A percentile compares a stretch with the other conserved stretches of the same genome.
Conservation (phyloP, 1,284 basidiomycete genomes). For the Vanrija sp. region DNA sequence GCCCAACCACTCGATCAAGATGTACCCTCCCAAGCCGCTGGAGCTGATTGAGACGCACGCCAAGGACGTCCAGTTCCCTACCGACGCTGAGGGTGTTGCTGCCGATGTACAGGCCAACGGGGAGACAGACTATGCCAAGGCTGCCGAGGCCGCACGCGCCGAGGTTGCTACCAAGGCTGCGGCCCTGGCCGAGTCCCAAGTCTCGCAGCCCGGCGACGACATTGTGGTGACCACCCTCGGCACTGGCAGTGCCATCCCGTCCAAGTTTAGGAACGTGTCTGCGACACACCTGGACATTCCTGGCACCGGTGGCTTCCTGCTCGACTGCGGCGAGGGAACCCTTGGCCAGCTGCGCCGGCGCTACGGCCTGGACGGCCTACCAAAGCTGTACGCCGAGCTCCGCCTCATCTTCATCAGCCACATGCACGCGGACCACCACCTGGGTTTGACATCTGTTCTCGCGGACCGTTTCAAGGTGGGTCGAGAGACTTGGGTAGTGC, state of each 20-base stretch:
- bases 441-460: conserved; percentile 72
- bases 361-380: conserved; percentile 61
- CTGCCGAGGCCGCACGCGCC: conserved; percentile 20
- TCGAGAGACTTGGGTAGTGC: background rate
- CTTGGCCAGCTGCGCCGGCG: conserved; percentile 79
- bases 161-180: conserved; percentile 15
- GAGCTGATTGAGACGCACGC: conserved; percentile 16
- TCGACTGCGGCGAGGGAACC: conserved; percentile 89
- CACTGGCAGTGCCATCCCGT: conserved; percentile 81
- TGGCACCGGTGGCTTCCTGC: conserved; percentile 63
- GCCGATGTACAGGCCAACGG: conserved; percentile 11
- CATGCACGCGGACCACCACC: conserved; percentile 89
- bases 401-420: conserved; percentile 84
- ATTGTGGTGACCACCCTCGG: conserved; percentile 75
- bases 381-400: conserved; percentile 60
- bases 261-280: conserved; percentile 80
- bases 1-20: conserved; percentile 24
- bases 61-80: conserved; percentile 28
- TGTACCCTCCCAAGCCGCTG: conserved; percentile 29
- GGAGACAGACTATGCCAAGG: conserved; percentile 19
- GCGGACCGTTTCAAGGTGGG: conserved; percentile 66
- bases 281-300: conserved; percentile 70
- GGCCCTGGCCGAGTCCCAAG: background rate
- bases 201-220: conserved; percentile 55
- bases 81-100: conserved; percentile 21